Percentiles rank a stretch among this genome's conserved stretches.
Conservation (phyloP, 331 rosid species). For the Quercus phellos region DNA sequence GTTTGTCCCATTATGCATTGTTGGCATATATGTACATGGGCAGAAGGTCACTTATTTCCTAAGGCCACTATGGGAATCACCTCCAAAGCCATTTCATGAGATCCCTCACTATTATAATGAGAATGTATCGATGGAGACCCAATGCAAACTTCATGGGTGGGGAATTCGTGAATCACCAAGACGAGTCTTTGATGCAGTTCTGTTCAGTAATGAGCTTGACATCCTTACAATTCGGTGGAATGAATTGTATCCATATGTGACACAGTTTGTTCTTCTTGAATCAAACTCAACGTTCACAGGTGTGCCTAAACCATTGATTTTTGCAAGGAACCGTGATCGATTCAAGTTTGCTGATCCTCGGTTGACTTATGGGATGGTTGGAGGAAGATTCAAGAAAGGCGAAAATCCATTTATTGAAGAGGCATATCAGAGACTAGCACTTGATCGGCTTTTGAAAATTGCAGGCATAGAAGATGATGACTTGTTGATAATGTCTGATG, state of each 20-base stretch:
- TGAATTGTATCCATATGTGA: slow-evolving; percentile 68
- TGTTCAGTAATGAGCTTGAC: slow-evolving; percentile 83
- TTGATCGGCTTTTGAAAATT: slow-evolving; percentile 68
- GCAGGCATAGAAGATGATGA: slow-evolving; percentile 90
- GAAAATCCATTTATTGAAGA: slow-evolving; percentile 88
- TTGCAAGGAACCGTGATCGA: slow-evolving; percentile 50
- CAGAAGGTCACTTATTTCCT: slow-evolving; percentile 82
- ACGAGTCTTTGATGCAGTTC: slow-evolving; percentile 82
- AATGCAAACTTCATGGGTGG: slow-evolving; percentile 92
- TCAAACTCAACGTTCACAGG: slow-evolving; percentile 90
- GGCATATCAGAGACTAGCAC: slow-evolving; percentile 82
- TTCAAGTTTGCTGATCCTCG: slow-evolving; percentile 64
- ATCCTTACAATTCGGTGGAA: slow-evolving; percentile 83
- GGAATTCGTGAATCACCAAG: slow-evolving; percentile 72
- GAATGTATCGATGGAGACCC: slow-evolving; percentile 66
- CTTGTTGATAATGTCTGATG: slow-evolving; percentile 91
- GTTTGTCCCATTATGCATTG: slow-evolving; percentile 42
- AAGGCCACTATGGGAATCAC: slow-evolving; percentile 92
- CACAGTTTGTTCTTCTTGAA: slow-evolving; percentile 76
- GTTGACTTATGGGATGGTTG: slow-evolving; percentile 55
- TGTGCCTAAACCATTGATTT: slow-evolving; percentile 54
- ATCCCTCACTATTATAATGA: slow-evolving; percentile 80
- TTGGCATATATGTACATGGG: slow-evolving; percentile 65
- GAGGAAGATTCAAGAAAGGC: slow-evolving; percentile 69
- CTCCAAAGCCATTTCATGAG: slow-evolving; percentile 77